Evolutionary conservation across 1,139 yeast species (phyloP).

Genomic region (Zygoascus hellenicus): DNA sequence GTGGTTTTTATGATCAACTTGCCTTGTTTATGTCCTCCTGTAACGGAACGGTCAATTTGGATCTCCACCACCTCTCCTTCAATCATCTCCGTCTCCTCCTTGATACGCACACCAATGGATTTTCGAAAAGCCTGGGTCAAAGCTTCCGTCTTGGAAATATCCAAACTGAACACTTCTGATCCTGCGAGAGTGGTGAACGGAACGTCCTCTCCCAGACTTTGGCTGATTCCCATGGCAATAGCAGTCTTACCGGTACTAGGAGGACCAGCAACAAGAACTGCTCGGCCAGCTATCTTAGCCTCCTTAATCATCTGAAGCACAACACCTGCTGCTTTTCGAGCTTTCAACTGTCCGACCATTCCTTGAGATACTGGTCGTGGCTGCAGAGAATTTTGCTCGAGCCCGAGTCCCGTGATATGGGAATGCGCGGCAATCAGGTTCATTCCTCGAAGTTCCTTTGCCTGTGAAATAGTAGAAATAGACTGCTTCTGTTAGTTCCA

Average conservation of each 20-base stretch:
- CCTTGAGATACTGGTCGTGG: constrained; percentile 82
- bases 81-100: constrained; percentile 93
- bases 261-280: constrained; percentile 94
- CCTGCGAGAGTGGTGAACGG: constrained; percentile 96
- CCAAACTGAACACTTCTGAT: constrained; percentile 86
- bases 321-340: constrained; percentile 94
- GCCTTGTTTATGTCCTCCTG: constrained; percentile 98
- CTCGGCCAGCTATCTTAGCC: constrained; percentile 95
- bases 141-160: constrained; percentile 90
- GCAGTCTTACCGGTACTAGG: constrained; percentile 99
- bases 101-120: constrained; percentile 89
- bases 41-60: constrained; percentile 91
- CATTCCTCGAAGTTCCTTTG: constrained; percentile 38
- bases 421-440: constrained; percentile 86
- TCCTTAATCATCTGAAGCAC: constrained; percentile 88
- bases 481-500: constrained; percentile 10
- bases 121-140: constrained; percentile 93
- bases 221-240: constrained; percentile 94
- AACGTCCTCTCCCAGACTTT: constrained; percentile 80
- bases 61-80: constrained; percentile 99
- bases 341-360: constrained; percentile 95
- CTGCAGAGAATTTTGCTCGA: constrained; percentile 73
- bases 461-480: constrained; percentile 33
- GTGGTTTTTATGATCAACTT: constrained; percentile 95
- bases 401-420: constrained; percentile 90